phyloP scores from a whole-genome alignment of 306 rosid genomes.

The Urtica urens region DNA sequence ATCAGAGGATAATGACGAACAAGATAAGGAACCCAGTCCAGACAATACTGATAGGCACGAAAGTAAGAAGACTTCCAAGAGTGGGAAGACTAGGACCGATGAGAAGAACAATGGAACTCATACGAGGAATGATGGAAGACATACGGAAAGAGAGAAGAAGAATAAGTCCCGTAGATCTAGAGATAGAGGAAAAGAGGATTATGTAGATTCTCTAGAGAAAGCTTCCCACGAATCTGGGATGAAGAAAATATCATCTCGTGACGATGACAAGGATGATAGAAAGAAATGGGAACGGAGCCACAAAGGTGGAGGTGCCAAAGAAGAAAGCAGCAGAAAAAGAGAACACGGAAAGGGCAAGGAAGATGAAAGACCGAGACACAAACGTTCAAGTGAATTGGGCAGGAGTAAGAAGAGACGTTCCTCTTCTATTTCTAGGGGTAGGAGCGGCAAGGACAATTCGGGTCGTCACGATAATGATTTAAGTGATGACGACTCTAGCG shows the following conservation, averaged over 20 bases:
- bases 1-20: conserved; percentile 26
- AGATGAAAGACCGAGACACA: conserved; percentile 55
- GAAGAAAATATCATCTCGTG: conserved; percentile 52
- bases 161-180: conserved; percentile 42
- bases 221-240: conserved; percentile 55
- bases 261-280: conserved; percentile 46
- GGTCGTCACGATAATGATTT: conserved; percentile 41
- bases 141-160: conserved; percentile 43
- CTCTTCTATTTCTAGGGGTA: conserved; percentile 59
- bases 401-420: conserved; percentile 63
- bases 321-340: conserved; percentile 43
- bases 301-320: conserved; percentile 40
- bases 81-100: conserved; percentile 39
- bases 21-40: conserved; percentile 36
- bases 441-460: conserved; percentile 44
- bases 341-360: conserved; percentile 56
- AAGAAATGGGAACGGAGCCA: conserved; percentile 50
- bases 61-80: conserved; percentile 30
- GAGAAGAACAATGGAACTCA: conserved; percentile 46
- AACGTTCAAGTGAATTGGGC: conserved; percentile 42
- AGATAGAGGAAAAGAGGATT: conserved; percentile 50
- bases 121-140: conserved; percentile 49
- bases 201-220: conserved; percentile 35
- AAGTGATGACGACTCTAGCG: conserved; percentile 71
- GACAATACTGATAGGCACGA: conserved; percentile 39